A percentile compares a stretch with the other conserved stretches of the same genome.
Conservation (phyloP, 495 filamentous ascomycete species). For the Letharia lupina region DNA sequence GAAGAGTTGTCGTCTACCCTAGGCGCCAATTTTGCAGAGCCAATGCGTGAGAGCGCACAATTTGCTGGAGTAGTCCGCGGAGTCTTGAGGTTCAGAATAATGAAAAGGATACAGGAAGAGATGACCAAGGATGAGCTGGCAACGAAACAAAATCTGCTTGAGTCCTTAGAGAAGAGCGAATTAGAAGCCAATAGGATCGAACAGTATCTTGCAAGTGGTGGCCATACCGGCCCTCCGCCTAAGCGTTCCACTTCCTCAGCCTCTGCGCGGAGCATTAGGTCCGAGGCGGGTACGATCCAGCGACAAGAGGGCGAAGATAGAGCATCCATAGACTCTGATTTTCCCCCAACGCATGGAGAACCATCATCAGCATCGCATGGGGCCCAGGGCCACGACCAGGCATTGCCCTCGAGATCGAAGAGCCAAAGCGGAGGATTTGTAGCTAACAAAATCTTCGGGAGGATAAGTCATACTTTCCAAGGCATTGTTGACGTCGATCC, state of each 20-base stretch:
- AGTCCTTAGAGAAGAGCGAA: conserved; percentile 81
- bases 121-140: conserved; percentile 87
- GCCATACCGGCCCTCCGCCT: conserved; percentile 46
- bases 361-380: conserved; percentile 50
- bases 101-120: conserved; percentile 93
- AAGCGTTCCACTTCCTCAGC: conserved; percentile 57
- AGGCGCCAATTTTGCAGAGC: conserved; percentile 87
- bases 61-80: conserved; percentile 89
- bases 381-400: conserved; percentile 29
- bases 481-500: conserved; percentile 95
- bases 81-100: conserved; percentile 76
- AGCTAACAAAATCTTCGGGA: conserved; percentile 87
- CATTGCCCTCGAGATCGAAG: conserved; percentile 41
- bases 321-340: conserved; percentile 85
- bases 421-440: conserved; percentile 70
- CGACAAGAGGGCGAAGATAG: conserved; percentile 52
- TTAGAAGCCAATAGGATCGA: conserved; percentile 86
- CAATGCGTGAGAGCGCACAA: conserved; percentile 93
- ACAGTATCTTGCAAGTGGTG: conserved; percentile 69
- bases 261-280: conserved; percentile 38
- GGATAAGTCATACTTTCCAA: conserved; percentile 87
- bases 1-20: conserved; percentile 78
- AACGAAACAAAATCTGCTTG: conserved; percentile 70
- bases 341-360: conserved; percentile 81
- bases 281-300: conserved; percentile 33